phyloP scores from a whole-genome alignment of 2,329 filamentous ascomycete genomes.

The Aspergillus pseudonomiae region DNA sequence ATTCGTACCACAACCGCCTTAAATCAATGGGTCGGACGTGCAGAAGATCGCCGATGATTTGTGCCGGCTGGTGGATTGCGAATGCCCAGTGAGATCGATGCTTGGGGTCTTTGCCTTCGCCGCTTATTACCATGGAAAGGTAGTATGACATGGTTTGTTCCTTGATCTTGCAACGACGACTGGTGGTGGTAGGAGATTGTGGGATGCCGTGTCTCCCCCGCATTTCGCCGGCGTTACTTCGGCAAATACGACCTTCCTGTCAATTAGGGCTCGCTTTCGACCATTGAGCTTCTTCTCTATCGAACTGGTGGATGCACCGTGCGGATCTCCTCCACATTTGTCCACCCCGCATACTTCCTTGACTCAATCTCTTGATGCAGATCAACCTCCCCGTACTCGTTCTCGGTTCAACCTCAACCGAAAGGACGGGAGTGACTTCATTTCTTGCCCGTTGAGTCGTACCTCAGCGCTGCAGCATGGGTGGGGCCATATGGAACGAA shows the following conservation, averaged over 20 bases:
- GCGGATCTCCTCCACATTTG: background rate
- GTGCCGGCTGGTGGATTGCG: conserved; percentile 23
- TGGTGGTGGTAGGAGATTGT: background rate
- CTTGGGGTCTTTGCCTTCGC: conserved; percentile 25
- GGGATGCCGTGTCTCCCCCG: background rate
- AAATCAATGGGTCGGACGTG: conserved; percentile 28
- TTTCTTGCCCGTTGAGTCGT: background rate
- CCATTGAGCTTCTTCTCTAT: background rate
- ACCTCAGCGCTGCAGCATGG: background rate
- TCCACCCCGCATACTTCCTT: background rate
- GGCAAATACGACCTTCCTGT: background rate
- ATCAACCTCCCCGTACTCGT: background rate
- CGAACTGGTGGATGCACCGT: background rate
- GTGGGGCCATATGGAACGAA: background rate
- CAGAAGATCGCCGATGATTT: conserved; percentile 29
- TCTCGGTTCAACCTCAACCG: background rate
- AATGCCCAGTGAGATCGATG: conserved; percentile 31
- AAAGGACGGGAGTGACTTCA: background rate
- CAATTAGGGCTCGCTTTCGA: background rate
- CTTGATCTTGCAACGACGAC: background rate
- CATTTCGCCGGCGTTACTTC: background rate
- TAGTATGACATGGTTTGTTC: conserved; percentile 12
- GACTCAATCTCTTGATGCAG: background rate
- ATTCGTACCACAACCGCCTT: conserved; percentile 27
- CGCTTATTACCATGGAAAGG: conserved; percentile 28